Conservation (phyloP, 2,329 filamentous ascomycete genomes). For the Karstenula rhodostoma region DNA sequence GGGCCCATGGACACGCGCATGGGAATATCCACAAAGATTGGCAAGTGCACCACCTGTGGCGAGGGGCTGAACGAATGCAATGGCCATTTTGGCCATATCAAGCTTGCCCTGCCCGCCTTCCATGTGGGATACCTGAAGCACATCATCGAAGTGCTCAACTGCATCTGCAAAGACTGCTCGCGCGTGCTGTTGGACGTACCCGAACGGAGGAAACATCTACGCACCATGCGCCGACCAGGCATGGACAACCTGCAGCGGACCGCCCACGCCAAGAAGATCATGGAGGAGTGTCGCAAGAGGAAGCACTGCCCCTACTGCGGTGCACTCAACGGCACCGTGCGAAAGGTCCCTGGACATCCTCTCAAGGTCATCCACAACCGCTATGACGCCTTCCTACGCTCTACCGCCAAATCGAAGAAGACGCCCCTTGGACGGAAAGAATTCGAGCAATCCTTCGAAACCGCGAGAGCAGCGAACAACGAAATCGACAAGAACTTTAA, state of each 20-base stretch:
- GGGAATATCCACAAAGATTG: constrained; percentile 86
- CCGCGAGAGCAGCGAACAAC: constrained; percentile 77
- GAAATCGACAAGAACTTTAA: constrained; percentile 91
- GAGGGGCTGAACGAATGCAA: constrained; percentile 84
- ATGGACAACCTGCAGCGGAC: constrained; percentile 87
- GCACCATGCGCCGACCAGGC: constrained; percentile 78
- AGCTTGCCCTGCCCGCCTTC: constrained; percentile 88
- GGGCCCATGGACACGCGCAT: constrained; percentile 89
- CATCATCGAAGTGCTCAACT: constrained; percentile 88
- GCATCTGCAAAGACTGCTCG: constrained; percentile 94
- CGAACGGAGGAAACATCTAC: constrained; percentile 80
- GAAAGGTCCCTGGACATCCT: constrained; percentile 81
- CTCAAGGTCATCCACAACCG: constrained; percentile 95
- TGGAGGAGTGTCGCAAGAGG: constrained; percentile 87
- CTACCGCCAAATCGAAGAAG: constrained; percentile 83
- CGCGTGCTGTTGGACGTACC: constrained; percentile 81
- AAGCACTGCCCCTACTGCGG: constrained; percentile 83
- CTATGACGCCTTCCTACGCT: constrained; percentile 86
- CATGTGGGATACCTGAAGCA: constrained; percentile 97
- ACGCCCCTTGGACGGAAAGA: constrained; percentile 81
- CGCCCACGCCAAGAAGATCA: constrained; percentile 86
- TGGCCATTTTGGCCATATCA: constrained; percentile 94
- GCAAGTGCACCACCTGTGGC: constrained; percentile 82
- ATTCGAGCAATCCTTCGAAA: constrained; percentile 85
- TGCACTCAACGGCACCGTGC: constrained; percentile 86